Conservation (phyloP, 164 flowering plant genomes). For the Houttuynia cordata region DNA sequence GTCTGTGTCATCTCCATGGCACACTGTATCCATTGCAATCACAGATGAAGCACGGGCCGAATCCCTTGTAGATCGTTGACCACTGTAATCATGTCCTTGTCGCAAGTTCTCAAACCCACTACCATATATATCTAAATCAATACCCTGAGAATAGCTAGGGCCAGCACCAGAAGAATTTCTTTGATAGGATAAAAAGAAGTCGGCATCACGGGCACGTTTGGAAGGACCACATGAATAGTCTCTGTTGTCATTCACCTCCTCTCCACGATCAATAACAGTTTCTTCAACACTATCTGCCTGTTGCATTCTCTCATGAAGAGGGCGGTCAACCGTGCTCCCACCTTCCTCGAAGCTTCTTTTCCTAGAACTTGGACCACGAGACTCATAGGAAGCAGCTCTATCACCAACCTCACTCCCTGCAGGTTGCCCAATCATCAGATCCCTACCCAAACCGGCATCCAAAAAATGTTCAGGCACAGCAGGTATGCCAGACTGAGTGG, state of each 20-base stretch:
- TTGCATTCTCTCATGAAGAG: conserved; percentile 32
- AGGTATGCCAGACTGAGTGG: conserved; percentile 25
- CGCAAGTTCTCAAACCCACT: conserved; percentile 30
- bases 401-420: conserved; percentile 95
- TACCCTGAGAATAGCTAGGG: conserved; percentile 62
- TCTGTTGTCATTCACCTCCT: conserved; percentile 71
- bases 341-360: conserved; percentile 76
- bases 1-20: conserved; percentile 54
- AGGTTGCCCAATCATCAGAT: conserved; percentile 77
- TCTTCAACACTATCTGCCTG: conserved; percentile 95
- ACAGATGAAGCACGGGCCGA: conserved; percentile 90
- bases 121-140: conserved; percentile 46
- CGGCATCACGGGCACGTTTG: conserved; percentile 66
- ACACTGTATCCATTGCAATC: conserved; percentile 88
- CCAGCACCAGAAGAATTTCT: conserved; percentile 78
- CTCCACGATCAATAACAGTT: conserved; percentile 87
- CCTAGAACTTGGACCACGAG: conserved; percentile 82
- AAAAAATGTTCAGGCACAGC: conserved; percentile 24
- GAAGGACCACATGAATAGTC: conserved; percentile 83
- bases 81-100: conserved; percentile 42
- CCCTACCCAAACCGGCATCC: conserved; percentile 46
- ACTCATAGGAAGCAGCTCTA: conserved; percentile 96
- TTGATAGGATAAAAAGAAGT: conserved; percentile 36
- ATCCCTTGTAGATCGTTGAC: conserved; percentile 48
- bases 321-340: conserved; percentile 84